phyloP scores from a whole-genome alignment of 1,284 basidiomycete species.

The Sporisorium exsertum region DNA sequence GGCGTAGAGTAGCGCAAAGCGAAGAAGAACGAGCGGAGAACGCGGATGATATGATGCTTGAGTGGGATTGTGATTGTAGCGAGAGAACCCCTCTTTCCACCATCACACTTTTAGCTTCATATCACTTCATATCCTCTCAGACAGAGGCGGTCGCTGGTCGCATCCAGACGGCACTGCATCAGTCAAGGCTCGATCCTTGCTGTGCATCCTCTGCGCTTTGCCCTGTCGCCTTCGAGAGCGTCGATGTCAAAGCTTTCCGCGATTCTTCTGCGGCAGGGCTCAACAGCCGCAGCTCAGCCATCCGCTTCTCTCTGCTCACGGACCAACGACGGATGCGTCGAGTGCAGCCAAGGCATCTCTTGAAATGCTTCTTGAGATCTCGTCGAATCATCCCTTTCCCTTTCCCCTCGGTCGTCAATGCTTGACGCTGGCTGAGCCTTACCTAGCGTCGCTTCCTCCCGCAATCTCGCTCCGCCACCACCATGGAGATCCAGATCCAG shows the following conservation, averaged over 20 bases:
- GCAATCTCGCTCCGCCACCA: not conserved
- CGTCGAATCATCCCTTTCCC: not conserved
- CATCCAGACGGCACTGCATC: too few species aligned
- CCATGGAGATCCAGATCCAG: slow-evolving; percentile 31
- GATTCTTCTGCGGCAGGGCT: not conserved
- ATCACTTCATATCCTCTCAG: not conserved
- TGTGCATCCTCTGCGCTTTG: too few species aligned
- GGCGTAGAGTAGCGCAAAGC: slow-evolving; percentile 3
- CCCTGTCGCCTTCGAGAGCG: too few species aligned
- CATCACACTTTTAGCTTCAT: slow-evolving; percentile 1
- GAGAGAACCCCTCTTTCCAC: not conserved
- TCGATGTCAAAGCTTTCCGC: too few species aligned
- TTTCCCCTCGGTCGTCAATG: not conserved
- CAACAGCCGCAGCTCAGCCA: not conserved
- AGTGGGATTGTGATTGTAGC: too few species aligned
- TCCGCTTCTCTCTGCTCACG: not conserved
- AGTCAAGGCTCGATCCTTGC: too few species aligned
- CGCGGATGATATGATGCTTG: too few species aligned
- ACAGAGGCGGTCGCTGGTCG: too few species aligned
- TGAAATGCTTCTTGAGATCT: not conserved
- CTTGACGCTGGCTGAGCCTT: not conserved
- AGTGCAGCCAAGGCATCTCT: not conserved
- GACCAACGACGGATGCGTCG: not conserved
- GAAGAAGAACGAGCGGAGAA: not conserved
- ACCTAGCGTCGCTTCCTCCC: not conserved